Base-by-base conservation (phyloP, 2,329 filamentous ascomycete species). In the Lachnellula hyalina region DNA sequence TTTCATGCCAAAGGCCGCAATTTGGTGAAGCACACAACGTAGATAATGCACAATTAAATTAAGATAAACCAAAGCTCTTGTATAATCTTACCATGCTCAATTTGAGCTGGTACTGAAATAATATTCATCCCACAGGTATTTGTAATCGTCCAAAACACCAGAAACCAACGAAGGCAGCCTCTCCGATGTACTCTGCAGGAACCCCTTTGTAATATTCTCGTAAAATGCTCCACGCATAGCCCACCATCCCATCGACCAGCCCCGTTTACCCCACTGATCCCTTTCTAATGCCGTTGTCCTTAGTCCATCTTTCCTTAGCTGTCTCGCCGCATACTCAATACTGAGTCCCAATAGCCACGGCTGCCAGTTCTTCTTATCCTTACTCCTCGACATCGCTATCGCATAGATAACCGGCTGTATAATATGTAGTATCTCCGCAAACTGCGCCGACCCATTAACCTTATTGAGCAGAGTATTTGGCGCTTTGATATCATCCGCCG, bases 91-190 rank as follows among this genome's bases (percentile, higher is more conserved):
- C 42, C 50, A 45, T 47, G 34, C 35, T 59, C 58, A 68, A 52
- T 68, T 65, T 3, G 66, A 65, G 49, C 66, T 68, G 6, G 66
- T 68, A 59, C 67, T 69, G 42, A 97, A 99, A 73, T 97, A 95
- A 72, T 96, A 97, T 65, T 95, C 92, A 73, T 96, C 91, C 94
- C 94, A 99, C 34, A 99, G 77, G 70, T 95, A 97, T 72, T 96
- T 90, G 70, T 99, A 99, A 71, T 99, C 94, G 69, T 96, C 91
- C 60, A 97, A 73, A 46, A 99, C 87, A 54, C 89, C 90, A 8
- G 86, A 88, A 23, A 96, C 78, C 68, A 99, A 82, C 61, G 61
- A 96, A 80, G 65, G 66, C n/a, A 68, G 47, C 47, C 57, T 63
- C 46, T 65, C 58, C 47, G 56, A 61, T 19, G 64, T 64, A 36